Evolutionary conservation across 75 land plant species (phyloP), one percentile per base, ranked within the genome.

Genomic region (Larix kaempferi): DNA sequence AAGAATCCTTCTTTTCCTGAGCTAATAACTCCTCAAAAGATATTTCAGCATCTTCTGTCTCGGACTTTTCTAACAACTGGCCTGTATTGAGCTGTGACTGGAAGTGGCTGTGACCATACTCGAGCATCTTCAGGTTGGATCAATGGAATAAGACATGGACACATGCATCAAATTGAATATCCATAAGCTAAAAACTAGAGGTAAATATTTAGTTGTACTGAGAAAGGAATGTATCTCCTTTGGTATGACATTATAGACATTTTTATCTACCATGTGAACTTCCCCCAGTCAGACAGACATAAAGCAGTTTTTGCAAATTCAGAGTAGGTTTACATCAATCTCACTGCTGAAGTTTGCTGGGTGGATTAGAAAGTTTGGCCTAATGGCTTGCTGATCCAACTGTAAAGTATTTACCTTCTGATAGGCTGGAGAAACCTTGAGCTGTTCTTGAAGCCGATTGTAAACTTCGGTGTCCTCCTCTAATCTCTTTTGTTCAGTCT

Each of bases 381-480:
- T 69, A 2, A 41, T 22, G 8, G 13, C 22, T 44, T 33, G 25
- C 23, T 69, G 44, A 59, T 26, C n/a, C 0, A 78, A 55, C 15
- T 10, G 23, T 37, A 17, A 17, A 76, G 23, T 57, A 52, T 19
- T 56, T 76, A 89, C 95, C 90, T 91, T 91, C 64, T 89, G 80
- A 77, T 89, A 93, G 39, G 95, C 93, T 33, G 95, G 93, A 56
- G 93, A 93, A 52, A 91, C 87, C 79, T 89, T 91, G 49, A 93
- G 88, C 72, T 93, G 94, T 65, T 89, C 88, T 76, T 93, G 96
- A 21, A 93, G 85, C 74, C 91, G 80, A 82, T 88, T 93, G 78
- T 91, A 91, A 57, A 93, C 94, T 76, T 85, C 77, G 16, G 94
- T 87, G 76, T 93, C 96, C 58, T 93, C 94, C 73, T 93, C 94